phyloP scores from a whole-genome alignment of 2,329 filamentous ascomycete species.

The Escovopsis sp. region DNA sequence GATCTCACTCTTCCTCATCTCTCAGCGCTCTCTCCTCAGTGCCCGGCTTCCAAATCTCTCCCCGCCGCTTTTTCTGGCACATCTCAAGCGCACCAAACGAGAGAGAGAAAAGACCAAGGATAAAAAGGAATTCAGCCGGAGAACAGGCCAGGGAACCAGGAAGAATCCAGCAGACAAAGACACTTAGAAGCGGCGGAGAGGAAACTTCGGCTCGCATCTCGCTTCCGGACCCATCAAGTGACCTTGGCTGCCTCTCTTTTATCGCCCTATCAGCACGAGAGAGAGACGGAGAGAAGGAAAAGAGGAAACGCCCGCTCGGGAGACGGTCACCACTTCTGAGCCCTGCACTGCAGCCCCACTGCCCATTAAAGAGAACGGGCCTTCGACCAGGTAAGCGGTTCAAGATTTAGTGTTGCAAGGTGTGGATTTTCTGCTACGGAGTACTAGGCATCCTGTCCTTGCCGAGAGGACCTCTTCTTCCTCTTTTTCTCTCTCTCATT shows the following conservation, averaged over 20 bases:
- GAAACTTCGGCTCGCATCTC: not conserved
- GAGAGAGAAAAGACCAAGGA: not conserved
- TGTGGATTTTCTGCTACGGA: not conserved
- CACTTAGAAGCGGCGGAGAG: too few relatives aligned
- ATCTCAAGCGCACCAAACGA: not conserved
- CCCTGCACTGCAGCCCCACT: constrained; percentile 6
- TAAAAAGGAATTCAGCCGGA: too few relatives aligned
- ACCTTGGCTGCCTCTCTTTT: constrained; percentile 4
- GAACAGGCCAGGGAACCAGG: too few relatives aligned
- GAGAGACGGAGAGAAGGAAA: not conserved
- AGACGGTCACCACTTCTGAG: constrained; percentile 2
- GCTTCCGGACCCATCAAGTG: not conserved
- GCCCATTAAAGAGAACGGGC: constrained; percentile 3
- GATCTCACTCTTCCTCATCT: constrained; percentile 3
- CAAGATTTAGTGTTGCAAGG: not conserved
- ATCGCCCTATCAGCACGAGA: not conserved
- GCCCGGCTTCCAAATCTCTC: too few relatives aligned
- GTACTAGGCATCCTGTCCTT: not conserved
- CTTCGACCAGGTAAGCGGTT: constrained; percentile 6
- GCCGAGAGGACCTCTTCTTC: not conserved
- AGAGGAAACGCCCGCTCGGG: constrained; percentile 2
- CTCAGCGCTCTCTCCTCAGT: not conserved
- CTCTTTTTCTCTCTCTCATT: not conserved
- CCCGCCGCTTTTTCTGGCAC: too few relatives aligned
- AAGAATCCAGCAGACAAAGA: too few relatives aligned